Evolutionary conservation across 1,284 basidiomycete genomes (phyloP).

Genomic region (Xerocomus nothofagi): DNA sequence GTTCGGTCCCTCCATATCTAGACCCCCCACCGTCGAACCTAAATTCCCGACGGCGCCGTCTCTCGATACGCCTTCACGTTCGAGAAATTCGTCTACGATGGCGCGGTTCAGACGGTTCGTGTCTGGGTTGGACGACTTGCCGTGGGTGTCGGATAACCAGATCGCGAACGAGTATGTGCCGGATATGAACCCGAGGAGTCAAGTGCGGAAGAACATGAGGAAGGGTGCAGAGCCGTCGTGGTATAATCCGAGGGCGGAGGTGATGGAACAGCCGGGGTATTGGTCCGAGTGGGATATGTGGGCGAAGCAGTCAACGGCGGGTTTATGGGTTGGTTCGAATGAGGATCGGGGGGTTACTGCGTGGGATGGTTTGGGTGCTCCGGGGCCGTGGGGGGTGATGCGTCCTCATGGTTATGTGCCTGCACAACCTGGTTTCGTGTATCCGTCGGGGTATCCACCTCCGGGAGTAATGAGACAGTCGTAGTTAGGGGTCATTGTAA

Average conservation of each 20-base stretch:
- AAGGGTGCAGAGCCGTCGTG: constrained; percentile 26
- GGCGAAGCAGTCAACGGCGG: constrained; percentile 25
- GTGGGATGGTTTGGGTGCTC: background rate
- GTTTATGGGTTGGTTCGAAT: constrained; percentile 7
- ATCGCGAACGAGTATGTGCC: constrained; percentile 27
- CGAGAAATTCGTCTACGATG: constrained; percentile 14
- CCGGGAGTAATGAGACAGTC: background rate
- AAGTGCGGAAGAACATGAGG: constrained; percentile 11
- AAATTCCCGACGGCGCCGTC: background rate
- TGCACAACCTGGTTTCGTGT: constrained; percentile 11
- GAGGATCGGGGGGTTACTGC: background rate
- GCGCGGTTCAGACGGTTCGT: constrained; percentile 25
- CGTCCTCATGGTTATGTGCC: constrained; percentile 25
- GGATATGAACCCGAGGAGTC: constrained; percentile 16
- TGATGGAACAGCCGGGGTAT: constrained; percentile 2
- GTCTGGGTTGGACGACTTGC: constrained; percentile 14
- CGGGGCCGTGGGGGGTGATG: constrained; percentile 2
- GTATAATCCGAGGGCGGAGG: constrained; percentile 21
- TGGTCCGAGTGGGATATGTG: constrained; percentile 29
- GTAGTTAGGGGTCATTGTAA: too few relatives aligned
- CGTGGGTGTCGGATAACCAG: constrained; percentile 25
- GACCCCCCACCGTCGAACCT: background rate
- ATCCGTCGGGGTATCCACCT: constrained; percentile 19
- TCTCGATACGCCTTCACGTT: background rate
- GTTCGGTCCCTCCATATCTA: background rate